A percentile compares a stretch with the other conserved stretches of the same genome.
Conservation (phyloP, 75 land plant species). For the Sequoia sempervirens region DNA sequence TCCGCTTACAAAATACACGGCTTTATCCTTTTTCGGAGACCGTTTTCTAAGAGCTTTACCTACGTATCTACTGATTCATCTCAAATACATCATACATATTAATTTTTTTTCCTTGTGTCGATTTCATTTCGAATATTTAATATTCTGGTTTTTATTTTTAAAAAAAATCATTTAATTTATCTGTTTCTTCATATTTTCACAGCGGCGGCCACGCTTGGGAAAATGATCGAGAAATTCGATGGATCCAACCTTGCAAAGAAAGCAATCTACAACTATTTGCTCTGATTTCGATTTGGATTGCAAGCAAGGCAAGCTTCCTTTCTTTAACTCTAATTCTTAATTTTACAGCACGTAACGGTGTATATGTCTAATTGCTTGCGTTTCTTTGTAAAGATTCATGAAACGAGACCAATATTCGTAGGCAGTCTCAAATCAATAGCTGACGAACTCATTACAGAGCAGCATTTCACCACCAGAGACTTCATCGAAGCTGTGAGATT, state of each 20-base stretch:
- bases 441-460: conserved; percentile 44
- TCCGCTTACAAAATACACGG: conserved; percentile 1
- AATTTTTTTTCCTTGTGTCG: not conserved
- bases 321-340: not conserved
- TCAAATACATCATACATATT: not conserved
- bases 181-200: not conserved
- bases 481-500: conserved; percentile 52
- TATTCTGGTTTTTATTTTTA: not conserved
- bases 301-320: conserved; percentile 49
- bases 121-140: not conserved
- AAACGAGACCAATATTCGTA: conserved; percentile 41
- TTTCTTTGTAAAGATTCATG: conserved; percentile 40
- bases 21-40: conserved; percentile 5
- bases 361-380: not conserved
- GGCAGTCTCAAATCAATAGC: conserved; percentile 43
- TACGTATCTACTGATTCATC: not conserved
- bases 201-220: not conserved
- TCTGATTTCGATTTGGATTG: conserved; percentile 60
- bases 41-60: conserved; percentile 5
- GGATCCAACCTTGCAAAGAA: conserved; percentile 35
- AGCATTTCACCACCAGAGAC: conserved; percentile 57
- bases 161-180: not conserved
- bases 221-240: conserved; percentile 20
- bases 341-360: not conserved
- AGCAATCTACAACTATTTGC: conserved; percentile 59